A percentile compares a stretch with the other conserved stretches of the same genome.
phyloP scores from a whole-genome alignment of 768 basidiomycete genomes.

The Leccinum pellstonianum region DNA sequence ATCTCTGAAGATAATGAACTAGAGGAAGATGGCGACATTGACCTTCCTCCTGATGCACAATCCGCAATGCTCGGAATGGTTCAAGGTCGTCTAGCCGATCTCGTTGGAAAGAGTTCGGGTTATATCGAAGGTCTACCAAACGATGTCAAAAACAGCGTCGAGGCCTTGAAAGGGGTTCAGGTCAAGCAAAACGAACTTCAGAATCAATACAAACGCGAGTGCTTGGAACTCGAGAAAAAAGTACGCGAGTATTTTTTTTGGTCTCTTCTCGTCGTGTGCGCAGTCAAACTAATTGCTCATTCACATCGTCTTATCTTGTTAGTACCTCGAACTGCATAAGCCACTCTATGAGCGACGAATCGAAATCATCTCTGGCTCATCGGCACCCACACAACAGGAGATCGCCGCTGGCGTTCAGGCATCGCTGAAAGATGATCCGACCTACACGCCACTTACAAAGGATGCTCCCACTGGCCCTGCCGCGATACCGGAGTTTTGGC shows the following conservation, averaged over 20 bases:
- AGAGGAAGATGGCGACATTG: constrained; percentile 55
- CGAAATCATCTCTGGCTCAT: constrained; percentile 78
- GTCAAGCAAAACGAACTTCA: constrained; percentile 88
- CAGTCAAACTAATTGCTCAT: constrained; percentile 11
- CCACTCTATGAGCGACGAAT: constrained; percentile 87
- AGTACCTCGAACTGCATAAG: constrained; percentile 75
- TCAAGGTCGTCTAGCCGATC: constrained; percentile 78
- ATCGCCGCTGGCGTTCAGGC: constrained; percentile 75
- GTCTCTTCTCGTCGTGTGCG: constrained; percentile 12
- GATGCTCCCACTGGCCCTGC: constrained; percentile 43
- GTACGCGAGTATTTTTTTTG: constrained; percentile 40
- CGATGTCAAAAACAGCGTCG: constrained; percentile 79
- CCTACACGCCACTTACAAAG: constrained; percentile 60
- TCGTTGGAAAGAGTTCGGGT: constrained; percentile 89
- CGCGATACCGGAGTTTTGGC: constrained; percentile 93
- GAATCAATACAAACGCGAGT: constrained; percentile 89
- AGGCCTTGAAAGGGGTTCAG: constrained; percentile 93
- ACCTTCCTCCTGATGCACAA: constrained; percentile 46
- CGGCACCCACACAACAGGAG: constrained; percentile 75
- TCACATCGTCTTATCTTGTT: constrained; percentile 1
- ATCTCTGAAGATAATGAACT: constrained; percentile 80
- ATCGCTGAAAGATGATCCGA: constrained; percentile 72
- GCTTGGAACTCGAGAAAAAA: constrained; percentile 94
- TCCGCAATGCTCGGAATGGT: constrained; percentile 82
- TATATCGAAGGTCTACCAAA: constrained; percentile 89